Evolutionary conservation across 2,329 filamentous ascomycete species (phyloP).

Genomic region (Verticillium longisporum): DNA sequence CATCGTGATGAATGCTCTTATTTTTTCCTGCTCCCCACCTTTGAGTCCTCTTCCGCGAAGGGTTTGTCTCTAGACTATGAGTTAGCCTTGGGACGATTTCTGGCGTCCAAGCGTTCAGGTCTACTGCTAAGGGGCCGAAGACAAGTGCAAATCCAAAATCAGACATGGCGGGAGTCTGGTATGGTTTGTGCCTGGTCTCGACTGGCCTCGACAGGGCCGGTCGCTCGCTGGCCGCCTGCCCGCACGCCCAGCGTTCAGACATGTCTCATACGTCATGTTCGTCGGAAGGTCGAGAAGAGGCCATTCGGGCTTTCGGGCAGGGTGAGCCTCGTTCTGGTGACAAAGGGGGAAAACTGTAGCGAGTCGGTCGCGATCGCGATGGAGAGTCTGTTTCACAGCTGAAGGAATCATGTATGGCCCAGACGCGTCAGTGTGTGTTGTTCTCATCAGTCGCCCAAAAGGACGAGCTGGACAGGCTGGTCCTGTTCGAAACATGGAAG

Average conservation of each 20-base stretch:
- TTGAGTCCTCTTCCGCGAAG: not conserved
- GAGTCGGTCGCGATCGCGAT: not conserved
- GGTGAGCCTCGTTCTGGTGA: not conserved
- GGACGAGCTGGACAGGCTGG: not conserved
- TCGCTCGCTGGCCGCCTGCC: not conserved
- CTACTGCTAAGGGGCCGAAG: not conserved
- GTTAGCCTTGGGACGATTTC: not conserved
- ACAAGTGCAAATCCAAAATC: not conserved
- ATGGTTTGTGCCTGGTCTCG: not conserved
- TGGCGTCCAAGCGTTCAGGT: not conserved
- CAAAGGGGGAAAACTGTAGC: not conserved
- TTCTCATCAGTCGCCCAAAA: not conserved
- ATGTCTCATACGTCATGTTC: not conserved
- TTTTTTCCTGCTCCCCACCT: not conserved
- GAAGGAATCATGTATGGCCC: not conserved
- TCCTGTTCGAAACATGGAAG: not conserved
- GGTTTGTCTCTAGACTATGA: not conserved
- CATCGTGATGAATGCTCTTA: not conserved
- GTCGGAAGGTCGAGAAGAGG: not conserved
- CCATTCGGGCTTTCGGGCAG: not conserved
- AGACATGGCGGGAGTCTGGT: not conserved
- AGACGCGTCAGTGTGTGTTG: not conserved
- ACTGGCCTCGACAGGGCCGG: not conserved
- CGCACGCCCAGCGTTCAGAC: not conserved
- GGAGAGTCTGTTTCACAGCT: not conserved